Conservation (phyloP, 164 flowering plant species). For the Vitis rupestris region DNA sequence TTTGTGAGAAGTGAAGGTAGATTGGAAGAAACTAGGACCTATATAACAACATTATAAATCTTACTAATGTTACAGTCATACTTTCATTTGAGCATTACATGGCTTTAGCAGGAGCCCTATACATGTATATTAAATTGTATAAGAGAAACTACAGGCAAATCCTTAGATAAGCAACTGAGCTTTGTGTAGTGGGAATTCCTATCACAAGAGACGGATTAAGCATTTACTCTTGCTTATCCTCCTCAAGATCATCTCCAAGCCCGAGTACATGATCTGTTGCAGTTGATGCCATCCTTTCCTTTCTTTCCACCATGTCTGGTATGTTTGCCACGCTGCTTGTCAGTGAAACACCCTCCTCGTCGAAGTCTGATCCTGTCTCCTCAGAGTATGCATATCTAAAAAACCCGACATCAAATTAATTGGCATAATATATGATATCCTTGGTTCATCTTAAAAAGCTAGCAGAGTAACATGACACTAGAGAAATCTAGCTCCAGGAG, state of each 20-base stretch:
- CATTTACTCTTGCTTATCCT: slow-evolving; percentile 44
- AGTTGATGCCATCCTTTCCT: slow-evolving; percentile 33
- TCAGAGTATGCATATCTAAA: slow-evolving; percentile 29
- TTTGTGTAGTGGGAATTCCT: no score
- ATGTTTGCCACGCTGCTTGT: slow-evolving; percentile 35
- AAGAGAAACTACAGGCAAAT: not conserved
- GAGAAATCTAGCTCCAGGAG: no score
- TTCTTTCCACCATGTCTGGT: slow-evolving; percentile 29
- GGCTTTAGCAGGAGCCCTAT: not conserved
- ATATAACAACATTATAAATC: no score
- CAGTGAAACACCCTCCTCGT: slow-evolving; percentile 5
- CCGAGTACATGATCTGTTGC: slow-evolving; percentile 39
- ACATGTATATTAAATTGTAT: not conserved
- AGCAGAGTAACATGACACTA: no score
- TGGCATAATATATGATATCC: not conserved
- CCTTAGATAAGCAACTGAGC: slow-evolving; percentile 1
- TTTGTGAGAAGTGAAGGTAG: no score
- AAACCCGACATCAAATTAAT: slow-evolving; percentile 1
- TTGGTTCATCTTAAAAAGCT: no score
- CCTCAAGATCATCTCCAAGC: slow-evolving; percentile 42
- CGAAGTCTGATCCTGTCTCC: no score
- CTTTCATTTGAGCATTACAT: not conserved
- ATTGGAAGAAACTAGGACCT: no score
- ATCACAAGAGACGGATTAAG: not conserved
- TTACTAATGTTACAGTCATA: no score